Evolutionary conservation across 192 early-diverging fungal genomes (phyloP), one percentile per base, ranked within the genome.

Genomic region (Coemansia sp.): DNA sequence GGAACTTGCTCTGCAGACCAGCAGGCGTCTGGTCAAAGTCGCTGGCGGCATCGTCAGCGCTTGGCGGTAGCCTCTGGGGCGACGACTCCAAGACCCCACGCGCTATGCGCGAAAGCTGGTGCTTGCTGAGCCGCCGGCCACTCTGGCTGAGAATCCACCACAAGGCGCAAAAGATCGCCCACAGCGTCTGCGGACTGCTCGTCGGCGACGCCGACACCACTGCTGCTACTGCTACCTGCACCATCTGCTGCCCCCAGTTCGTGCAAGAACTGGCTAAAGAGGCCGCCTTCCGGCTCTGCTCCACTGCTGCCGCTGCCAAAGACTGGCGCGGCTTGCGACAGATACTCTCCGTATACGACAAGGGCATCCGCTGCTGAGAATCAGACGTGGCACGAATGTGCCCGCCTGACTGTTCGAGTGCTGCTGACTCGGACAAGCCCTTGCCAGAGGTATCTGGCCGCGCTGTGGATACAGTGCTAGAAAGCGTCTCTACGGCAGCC

Each of bases 381-480:
- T 64, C 68, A 54, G 61, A 45, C 61, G 30, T 29, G 2, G 56
- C 64, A 67, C 64, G 54, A 53, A 57, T 54, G 48, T 64, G 68
- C 29, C 44, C 37, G 61, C 50, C 61, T 61, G 68, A 72, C 61
- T 72, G 68, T 64, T 53, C 68, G 68, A 72, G 68, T 72, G 46
- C 68, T 72, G 68, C 68, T 64, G 68, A 72, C 68, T 72, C 68
- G 68, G 68, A 72, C 68, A 72, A 72, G 68, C 61, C 68, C 61
- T 72, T 72, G 61, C 62, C 52, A 40, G 68, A 55, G 53, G 60
- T 52, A 27, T 64, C 61, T 52, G 61, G 33, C 47, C 59, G 23
- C 41, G 48, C 45, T 46, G n/a, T n/a, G n/a, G n/a, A n/a, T n/a
- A n/a, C n/a, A n/a, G n/a, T n/a, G n/a, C n/a, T n/a, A n/a, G n/a